Evolutionary conservation across 139 green algal genomes (phyloP), one percentile per base, ranked within the genome.

Genomic region (Coelastrella sp.): DNA sequence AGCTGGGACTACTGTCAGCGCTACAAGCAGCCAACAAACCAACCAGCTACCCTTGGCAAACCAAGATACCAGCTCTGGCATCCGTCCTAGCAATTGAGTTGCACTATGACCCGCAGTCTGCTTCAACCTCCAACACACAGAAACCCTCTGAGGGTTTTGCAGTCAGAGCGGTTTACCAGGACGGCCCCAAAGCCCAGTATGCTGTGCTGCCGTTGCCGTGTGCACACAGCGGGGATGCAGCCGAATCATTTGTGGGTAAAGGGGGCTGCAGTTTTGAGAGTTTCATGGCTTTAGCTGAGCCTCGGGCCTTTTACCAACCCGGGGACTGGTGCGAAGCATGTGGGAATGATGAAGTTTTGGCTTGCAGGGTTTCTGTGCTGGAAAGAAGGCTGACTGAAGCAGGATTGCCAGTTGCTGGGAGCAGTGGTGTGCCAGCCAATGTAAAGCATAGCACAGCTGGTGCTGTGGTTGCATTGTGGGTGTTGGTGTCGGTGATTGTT

Each of bases 11-110:
- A 58, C 75, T 96, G 60, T 85, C 89, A 3, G 92, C 94, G 2
- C 81, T 96, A 86, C 56, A 80, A 23, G 84, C 87, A 83, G 23
- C 10, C 61, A 13, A 47, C 71, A 47, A 54, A 11, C 32, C 10
- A n/a, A 89, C 84, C 57, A 32, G n/a, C 5, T 79, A 78, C 64
- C n/a, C 58, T 32, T 92, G 91, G 91, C 71, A 80, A 17, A 6
- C 6, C 16, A 90, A 76, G n/a, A 91, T 95, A 0, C 93, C 93
- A 56, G 54, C 80, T 6, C 78, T 93, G 4, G 92, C 93, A 3
- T 89, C 93, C 4, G 80, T 95, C 8, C 74, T 95, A 60, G 91
- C 75, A 0, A 95, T 95, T 54, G 93, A 95, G 81, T 89, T 95
- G 59, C 91, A 94, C 68, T 14, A 17, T 11, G 59, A 59, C 19